phyloP scores from a whole-genome alignment of 768 basidiomycete species.

The Ramaria rubella region DNA sequence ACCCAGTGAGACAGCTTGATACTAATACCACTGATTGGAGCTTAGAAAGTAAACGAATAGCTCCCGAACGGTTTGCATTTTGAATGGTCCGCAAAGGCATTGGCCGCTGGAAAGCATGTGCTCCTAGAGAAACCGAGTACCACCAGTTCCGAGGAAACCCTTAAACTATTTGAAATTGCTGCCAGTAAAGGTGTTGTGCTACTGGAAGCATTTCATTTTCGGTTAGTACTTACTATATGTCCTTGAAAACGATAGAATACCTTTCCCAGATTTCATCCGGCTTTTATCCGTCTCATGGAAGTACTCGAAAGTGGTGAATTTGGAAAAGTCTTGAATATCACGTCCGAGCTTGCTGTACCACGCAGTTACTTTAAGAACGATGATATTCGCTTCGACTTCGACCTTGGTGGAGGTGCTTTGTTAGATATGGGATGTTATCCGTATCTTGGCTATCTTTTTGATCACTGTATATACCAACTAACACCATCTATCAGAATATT shows the following conservation, averaged over 20 bases:
- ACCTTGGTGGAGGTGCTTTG: conserved; percentile 20
- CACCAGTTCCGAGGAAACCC: conserved; percentile 24
- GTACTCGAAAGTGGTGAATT: conserved; percentile 15
- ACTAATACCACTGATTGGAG: neutral
- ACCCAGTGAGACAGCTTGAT: conserved; percentile 11
- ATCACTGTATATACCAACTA: neutral
- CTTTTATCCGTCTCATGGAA: conserved; percentile 12
- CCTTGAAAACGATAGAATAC: neutral
- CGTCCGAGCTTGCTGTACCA: conserved; percentile 8
- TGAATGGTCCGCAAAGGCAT: conserved; percentile 28
- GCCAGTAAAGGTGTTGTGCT: conserved; percentile 20
- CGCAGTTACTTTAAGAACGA: conserved; percentile 1
- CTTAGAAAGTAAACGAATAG: neutral
- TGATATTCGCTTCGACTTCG: conserved; percentile 17
- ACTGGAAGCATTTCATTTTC: conserved; percentile 24
- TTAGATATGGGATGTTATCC: conserved; percentile 20
- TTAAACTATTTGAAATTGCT: conserved; percentile 20
- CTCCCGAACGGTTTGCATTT: conserved; percentile 28
- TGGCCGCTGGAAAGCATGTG: conserved; percentile 29
- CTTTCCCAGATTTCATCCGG: conserved; percentile 17
- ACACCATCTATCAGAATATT: neutral
- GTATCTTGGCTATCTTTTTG: neutral
- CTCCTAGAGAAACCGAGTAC: conserved; percentile 30
- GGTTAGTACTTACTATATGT: conserved; percentile 1
- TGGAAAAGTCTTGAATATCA: conserved; percentile 12